Evolutionary conservation across 768 basidiomycete genomes (phyloP).

Genomic region (Tylopilus felleus): DNA sequence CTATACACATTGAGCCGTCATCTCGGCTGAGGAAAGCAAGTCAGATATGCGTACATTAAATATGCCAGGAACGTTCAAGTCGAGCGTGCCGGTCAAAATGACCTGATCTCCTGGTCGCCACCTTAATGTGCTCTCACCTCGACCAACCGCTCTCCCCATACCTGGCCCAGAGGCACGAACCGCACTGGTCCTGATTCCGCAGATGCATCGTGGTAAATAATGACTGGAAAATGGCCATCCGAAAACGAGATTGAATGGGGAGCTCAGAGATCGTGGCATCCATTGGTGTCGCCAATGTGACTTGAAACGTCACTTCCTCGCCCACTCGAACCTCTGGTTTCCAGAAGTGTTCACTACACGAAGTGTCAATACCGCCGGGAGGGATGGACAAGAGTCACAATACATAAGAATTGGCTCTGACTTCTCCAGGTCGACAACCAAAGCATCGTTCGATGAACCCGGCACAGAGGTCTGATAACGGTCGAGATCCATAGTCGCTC

Average conservation of each 20-base stretch:
- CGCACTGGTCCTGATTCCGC: constrained; percentile 13
- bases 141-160: constrained; percentile 37
- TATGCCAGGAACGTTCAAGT: constrained; percentile 45
- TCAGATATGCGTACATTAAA: constrained; percentile 47
- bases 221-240: constrained; percentile 43
- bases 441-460: constrained; percentile 46
- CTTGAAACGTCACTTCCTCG: constrained; percentile 69
- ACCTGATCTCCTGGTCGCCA: constrained; percentile 56
- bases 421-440: constrained; percentile 62
- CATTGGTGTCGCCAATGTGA: constrained; percentile 55
- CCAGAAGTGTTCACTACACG: constrained; percentile 75
- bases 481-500: background rate
- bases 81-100: constrained; percentile 59
- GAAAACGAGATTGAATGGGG: constrained; percentile 59
- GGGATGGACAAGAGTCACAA: background rate
- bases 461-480: constrained; percentile 65
- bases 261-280: constrained; percentile 52
- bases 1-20: constrained; percentile 14
- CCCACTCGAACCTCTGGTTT: constrained; percentile 54
- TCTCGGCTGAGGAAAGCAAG: background rate
- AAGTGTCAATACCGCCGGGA: constrained; percentile 2
- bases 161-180: constrained; percentile 41
- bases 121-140: constrained; percentile 44
- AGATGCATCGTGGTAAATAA: constrained; percentile 43
- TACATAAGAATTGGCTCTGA: constrained; percentile 59